These are phyloP conservation scores for Malania oleifera DNA, from an alignment of 164 flowering plant genomes.

Conservation along the genomic window DNA sequence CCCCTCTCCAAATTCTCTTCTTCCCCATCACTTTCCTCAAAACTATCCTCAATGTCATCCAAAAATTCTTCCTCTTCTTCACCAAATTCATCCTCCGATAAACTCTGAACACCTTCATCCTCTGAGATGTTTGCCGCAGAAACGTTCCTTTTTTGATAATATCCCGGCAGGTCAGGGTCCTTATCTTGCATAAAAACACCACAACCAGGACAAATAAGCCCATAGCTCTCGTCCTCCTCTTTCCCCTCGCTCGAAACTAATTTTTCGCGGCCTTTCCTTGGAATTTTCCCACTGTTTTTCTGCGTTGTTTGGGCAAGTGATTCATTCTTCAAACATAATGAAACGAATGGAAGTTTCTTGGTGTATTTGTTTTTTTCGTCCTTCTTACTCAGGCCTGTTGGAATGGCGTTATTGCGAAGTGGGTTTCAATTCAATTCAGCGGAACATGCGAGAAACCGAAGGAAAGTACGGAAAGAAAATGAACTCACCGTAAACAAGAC, in stretches of 20 bases:
- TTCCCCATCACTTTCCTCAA: constrained; percentile 35
- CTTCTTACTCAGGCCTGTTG: constrained; percentile 8
- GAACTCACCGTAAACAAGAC: constrained; percentile 13
- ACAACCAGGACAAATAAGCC: constrained; percentile 89
- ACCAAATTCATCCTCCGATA: constrained; percentile 13
- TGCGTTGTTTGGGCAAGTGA: constrained; percentile 13
- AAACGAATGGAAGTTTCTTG: constrained; percentile 7
- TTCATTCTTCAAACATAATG: constrained; percentile 24
- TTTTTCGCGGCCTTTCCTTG: constrained; percentile 21
- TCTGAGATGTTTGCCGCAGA: constrained; percentile 10
- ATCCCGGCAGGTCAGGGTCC: constrained; percentile 86
- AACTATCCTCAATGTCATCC: constrained; percentile 27
- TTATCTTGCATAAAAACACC: constrained; percentile 89
- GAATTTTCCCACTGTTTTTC: constrained; percentile 13
- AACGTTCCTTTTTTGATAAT: constrained; percentile 43
- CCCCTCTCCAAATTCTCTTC: constrained; percentile 15
- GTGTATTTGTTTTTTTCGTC: not conserved
- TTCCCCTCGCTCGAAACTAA: constrained; percentile 76
- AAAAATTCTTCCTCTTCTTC: constrained; percentile 22
- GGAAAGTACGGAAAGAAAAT: not conserved
- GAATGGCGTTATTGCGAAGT: not conserved
- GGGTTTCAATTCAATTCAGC: not conserved
- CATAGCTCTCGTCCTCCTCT: constrained; percentile 68
- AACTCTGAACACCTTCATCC: constrained; percentile 11
- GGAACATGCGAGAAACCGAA: not conserved